Evolutionary conservation across 345 rosid species (phyloP).

Genomic region (Turnera subulata): DNA sequence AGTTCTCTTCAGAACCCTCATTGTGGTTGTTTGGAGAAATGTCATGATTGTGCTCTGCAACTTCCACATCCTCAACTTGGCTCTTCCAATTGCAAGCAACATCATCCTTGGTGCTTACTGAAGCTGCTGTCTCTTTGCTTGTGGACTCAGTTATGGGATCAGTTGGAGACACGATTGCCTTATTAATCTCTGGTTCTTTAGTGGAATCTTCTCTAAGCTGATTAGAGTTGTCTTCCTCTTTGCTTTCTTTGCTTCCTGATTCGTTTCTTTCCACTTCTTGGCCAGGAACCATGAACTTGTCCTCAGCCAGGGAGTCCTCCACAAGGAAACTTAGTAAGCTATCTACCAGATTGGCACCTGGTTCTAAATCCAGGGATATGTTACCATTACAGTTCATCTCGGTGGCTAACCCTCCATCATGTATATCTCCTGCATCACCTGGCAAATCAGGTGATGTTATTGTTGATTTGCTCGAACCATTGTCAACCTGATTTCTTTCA

Average conservation of each 20-base stretch:
- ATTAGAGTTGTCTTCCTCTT: constrained; percentile 2
- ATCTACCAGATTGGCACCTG: constrained; percentile 6
- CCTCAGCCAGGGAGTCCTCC: constrained; percentile 19
- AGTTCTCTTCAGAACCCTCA: constrained; percentile 17
- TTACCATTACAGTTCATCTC: constrained; percentile 10
- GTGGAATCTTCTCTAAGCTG: constrained; percentile 7
- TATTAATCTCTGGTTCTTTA: constrained; percentile 10
- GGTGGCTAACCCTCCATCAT: constrained; percentile 12
- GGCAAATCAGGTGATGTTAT: not conserved
- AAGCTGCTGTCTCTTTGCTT: constrained; percentile 6
- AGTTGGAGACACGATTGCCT: constrained; percentile 11
- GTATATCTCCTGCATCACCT: constrained; percentile 7
- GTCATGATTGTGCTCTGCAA: too few relatives aligned
- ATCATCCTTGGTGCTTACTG: constrained; percentile 11
- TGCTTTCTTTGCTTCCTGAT: constrained; percentile 17
- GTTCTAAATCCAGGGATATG: constrained; percentile 14
- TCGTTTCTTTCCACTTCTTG: constrained; percentile 10
- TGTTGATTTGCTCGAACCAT: constrained; percentile 2
- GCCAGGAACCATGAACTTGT: constrained; percentile 11
- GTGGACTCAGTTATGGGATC: constrained; percentile 2
- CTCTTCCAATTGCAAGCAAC: constrained; percentile 5
- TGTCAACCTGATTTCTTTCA: constrained; percentile 11
- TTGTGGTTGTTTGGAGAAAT: constrained; percentile 7
- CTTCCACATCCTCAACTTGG: constrained; percentile 6
- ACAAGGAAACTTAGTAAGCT: not conserved